phyloP scores from a whole-genome alignment of 2,329 filamentous ascomycete species.

The Thelonectria olida region DNA sequence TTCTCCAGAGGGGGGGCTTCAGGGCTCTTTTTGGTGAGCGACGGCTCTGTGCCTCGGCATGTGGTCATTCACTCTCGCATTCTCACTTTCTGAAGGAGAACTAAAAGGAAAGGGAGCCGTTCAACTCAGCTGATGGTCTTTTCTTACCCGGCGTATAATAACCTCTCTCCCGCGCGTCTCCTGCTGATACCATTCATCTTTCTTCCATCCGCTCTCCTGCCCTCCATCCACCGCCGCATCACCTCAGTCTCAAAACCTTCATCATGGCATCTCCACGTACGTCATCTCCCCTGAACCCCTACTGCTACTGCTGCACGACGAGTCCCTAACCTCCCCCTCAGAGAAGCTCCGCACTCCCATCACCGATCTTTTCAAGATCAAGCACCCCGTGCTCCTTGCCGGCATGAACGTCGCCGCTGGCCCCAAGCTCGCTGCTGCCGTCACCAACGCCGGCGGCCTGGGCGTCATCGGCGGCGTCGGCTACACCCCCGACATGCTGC shows the following conservation, averaged over 20 bases:
- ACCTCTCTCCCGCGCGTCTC: constrained; percentile 5
- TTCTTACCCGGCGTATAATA: constrained; percentile 29
- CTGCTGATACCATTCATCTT: not conserved
- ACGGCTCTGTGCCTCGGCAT: constrained; percentile 38
- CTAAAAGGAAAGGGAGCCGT: constrained; percentile 5
- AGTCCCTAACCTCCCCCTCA: constrained; percentile 32
- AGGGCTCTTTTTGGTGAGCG: not conserved
- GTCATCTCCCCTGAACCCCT: constrained; percentile 45
- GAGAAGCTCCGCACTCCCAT: constrained; percentile 82
- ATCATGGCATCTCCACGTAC: constrained; percentile 84
- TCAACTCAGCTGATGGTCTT: constrained; percentile 32
- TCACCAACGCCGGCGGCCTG: constrained; percentile 95
- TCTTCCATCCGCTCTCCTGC: not conserved
- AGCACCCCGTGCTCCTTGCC: constrained; percentile 93
- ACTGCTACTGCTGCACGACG: constrained; percentile 7
- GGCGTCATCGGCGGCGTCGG: constrained; percentile 96
- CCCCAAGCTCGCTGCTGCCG: constrained; percentile 93
- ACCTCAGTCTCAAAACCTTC: constrained; percentile 31
- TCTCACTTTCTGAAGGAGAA: not conserved
- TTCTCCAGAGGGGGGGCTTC: constrained; percentile 12
- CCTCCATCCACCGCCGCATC: not conserved
- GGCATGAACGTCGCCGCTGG: constrained; percentile 99
- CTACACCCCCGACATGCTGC: constrained; percentile 97
- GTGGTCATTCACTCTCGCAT: constrained; percentile 22
- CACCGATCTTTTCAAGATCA: constrained; percentile 97